Base-by-base conservation (phyloP, 2,329 filamentous ascomycete genomes). In the Trichophyton simii region DNA sequence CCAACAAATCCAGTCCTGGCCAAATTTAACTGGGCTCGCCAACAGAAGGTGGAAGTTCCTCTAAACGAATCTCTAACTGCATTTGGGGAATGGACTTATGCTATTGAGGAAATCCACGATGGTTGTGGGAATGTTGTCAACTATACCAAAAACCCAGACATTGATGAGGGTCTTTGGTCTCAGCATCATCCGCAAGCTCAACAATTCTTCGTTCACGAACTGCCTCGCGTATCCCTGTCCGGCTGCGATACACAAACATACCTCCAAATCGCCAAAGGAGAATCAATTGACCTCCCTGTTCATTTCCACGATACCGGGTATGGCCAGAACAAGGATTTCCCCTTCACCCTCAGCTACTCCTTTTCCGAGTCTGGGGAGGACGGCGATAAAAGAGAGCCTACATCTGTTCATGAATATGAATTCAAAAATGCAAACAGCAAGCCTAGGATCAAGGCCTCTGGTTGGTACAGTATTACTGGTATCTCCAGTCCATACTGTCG, bases 91-190 rank as follows among this genome's bases (percentile, higher is more conserved):
- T 97, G 92, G 91, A 81, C 87, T 63, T 99, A 97, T 71, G 86
- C 87, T 0, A 85, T 99, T 60, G 89, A 96, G 67, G 89, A 96
- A 72, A 89, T 99, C 7, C 85, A 89, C 63, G 94, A 99, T 76
- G 92, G 85, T 1, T 87, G 91, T 66, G 91, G 91, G 55, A 99
- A 99, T 68, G 77, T 87, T 42, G 86, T 91, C 63, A 87, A 85
- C 65, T 99, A 96, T 70, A 62, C 59, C 15, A 15, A 38, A 25
- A 34, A 60, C 15, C 20, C 81, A 13, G 88, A 94, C 48, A 88
- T 94, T n/a, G 77, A 80, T 41, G 85, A 89, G 18, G 75, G 73
- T 52, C 77, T 78, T 58, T 84, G 82, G 64, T 77, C 80, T 3
- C 86, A 83, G 68, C 75, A 79, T 1, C 80, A 82, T 63, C 78